Percentiles rank a stretch among this genome's conserved stretches.
Evolutionary conservation across 495 filamentous ascomycete genomes (phyloP).

Genomic region (Stereocaulon alpinum): DNA sequence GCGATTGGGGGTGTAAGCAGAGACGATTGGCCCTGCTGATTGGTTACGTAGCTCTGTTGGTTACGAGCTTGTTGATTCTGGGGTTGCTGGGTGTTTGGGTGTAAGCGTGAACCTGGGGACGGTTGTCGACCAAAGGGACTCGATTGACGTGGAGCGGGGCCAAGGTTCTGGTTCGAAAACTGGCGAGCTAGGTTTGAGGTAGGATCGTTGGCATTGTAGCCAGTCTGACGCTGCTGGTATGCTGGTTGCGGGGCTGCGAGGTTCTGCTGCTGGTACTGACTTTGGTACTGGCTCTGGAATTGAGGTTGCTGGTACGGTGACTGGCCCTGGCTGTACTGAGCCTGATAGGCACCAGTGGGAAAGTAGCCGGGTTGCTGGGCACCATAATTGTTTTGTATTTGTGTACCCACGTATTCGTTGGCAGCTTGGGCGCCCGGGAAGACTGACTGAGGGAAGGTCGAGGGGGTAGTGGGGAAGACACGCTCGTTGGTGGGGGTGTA

Average conservation of each 20-base stretch:
- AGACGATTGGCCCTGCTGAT: conserved; percentile 3
- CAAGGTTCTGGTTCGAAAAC: conserved; percentile 94
- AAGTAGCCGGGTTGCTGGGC: conserved; percentile 54
- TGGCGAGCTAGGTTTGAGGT: conserved; percentile 84
- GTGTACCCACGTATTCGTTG: conserved; percentile 41
- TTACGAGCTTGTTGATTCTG: conserved; percentile 35
- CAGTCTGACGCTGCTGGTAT: conserved; percentile 27
- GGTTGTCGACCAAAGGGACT: conserved; percentile 61
- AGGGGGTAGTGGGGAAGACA: conserved; percentile 92
- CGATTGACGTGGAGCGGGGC: conserved; percentile 48
- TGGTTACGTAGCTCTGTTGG: conserved; percentile 41
- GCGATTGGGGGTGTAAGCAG: conserved; percentile 51
- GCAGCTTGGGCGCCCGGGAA: conserved; percentile 47
- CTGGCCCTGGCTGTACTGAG: conserved; percentile 36
- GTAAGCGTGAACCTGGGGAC: conserved; percentile 57
- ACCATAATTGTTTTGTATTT: conserved; percentile 34
- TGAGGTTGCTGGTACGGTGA: conserved; percentile 45
- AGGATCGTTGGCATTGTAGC: conserved; percentile 45
- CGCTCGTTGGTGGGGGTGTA: conserved; percentile 59
- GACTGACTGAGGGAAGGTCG: conserved; percentile 88
- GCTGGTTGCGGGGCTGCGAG: conserved; percentile 20
- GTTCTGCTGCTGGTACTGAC: conserved; percentile 24
- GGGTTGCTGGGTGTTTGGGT: conserved; percentile 62
- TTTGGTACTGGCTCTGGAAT: conserved; percentile 54
- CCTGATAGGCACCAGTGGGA: conserved; percentile 41